Evolutionary conservation across 306 rosid species (phyloP).

Genomic region (Hippophae tibetana): DNA sequence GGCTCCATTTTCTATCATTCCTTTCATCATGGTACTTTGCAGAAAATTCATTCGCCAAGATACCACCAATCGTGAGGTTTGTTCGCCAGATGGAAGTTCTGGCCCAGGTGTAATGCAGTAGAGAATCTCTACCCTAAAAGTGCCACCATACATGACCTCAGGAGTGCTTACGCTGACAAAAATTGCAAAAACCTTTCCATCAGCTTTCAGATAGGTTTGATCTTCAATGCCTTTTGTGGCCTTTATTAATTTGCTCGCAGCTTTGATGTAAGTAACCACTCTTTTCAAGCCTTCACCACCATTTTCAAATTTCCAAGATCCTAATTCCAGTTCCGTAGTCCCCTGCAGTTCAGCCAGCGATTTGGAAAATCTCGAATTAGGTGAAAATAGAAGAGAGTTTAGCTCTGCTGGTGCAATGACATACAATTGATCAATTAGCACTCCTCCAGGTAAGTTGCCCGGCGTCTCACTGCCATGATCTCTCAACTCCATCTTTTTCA

Average conservation of each 20-base stretch:
- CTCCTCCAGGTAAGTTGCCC: slow-evolving; percentile 70
- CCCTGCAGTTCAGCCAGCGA: slow-evolving; percentile 57
- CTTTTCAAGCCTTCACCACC: slow-evolving; percentile 44
- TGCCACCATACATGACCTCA: slow-evolving; percentile 79
- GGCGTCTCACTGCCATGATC: slow-evolving; percentile 68
- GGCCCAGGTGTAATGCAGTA: slow-evolving; percentile 80
- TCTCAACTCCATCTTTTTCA: slow-evolving; percentile 42
- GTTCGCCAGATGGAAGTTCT: slow-evolving; percentile 69
- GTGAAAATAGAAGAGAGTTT: slow-evolving; percentile 53
- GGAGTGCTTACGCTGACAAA: slow-evolving; percentile 64
- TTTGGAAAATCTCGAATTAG: slow-evolving; percentile 49
- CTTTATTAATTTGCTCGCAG: slow-evolving; percentile 64
- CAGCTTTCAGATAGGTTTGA: slow-evolving; percentile 74
- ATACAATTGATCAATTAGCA: slow-evolving; percentile 70
- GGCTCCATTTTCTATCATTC: slow-evolving; percentile 89
- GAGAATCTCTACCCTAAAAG: slow-evolving; percentile 64
- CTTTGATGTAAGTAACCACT: slow-evolving; percentile 57
- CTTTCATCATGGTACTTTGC: slow-evolving; percentile 97
- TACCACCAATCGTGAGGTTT: slow-evolving; percentile 61
- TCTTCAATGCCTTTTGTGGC: slow-evolving; percentile 78
- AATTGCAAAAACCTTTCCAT: slow-evolving; percentile 62
- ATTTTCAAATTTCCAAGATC: slow-evolving; percentile 67
- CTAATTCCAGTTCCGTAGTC: slow-evolving; percentile 49
- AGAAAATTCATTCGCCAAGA: slow-evolving; percentile 85
- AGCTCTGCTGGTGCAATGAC: slow-evolving; percentile 53